A percentile compares a stretch with the other conserved stretches of the same genome.
Evolutionary conservation across 352 stramenopile species (phyloP).

Genomic region (Pilasporangium apinafurcum): DNA sequence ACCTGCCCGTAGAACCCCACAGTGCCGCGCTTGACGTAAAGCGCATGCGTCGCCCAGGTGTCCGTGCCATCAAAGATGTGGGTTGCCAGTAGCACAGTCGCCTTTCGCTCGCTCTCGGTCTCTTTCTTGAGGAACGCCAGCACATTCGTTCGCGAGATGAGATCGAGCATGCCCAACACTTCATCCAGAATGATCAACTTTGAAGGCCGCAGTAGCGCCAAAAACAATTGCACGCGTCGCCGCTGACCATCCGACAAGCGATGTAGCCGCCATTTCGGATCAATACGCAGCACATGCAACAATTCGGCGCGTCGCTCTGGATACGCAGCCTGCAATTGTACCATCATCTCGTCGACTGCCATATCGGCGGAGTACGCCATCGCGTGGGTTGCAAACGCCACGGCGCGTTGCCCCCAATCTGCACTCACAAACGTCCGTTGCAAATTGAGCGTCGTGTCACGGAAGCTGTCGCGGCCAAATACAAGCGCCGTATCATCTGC

Average conservation of each 20-base stretch:
- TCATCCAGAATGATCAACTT: conserved; percentile 98
- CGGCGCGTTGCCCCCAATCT: conserved; percentile 94
- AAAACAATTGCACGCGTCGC: conserved; percentile 94
- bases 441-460: conserved; percentile 93
- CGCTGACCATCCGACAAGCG: conserved; percentile 77
- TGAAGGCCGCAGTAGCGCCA: conserved; percentile 94
- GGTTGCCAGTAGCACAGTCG: conserved; percentile 76
- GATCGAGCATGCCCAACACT: conserved; percentile 96
- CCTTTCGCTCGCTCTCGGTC: conserved; percentile 41
- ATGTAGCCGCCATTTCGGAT: conserved; percentile 89
- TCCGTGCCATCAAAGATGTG: conserved; percentile 99
- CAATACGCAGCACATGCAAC: conserved; percentile 93
- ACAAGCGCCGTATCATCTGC: conserved; percentile 75
- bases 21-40: conserved; percentile 82
- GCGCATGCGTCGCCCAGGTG: conserved; percentile 92
- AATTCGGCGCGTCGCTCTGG: conserved; percentile 92
- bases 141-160: conserved; percentile 93
- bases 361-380: conserved; percentile 93
- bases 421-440: conserved; percentile 92
- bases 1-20: conserved; percentile 54
- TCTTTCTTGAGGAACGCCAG: conserved; percentile 90
- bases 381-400: conserved; percentile 91
- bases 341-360: conserved; percentile 96
- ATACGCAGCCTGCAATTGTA: conserved; percentile 91
- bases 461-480: conserved; percentile 92